These are phyloP conservation scores for Ustilago curta DNA, from an alignment of 1,284 basidiomycete species.

Conservation along the genomic window DNA sequence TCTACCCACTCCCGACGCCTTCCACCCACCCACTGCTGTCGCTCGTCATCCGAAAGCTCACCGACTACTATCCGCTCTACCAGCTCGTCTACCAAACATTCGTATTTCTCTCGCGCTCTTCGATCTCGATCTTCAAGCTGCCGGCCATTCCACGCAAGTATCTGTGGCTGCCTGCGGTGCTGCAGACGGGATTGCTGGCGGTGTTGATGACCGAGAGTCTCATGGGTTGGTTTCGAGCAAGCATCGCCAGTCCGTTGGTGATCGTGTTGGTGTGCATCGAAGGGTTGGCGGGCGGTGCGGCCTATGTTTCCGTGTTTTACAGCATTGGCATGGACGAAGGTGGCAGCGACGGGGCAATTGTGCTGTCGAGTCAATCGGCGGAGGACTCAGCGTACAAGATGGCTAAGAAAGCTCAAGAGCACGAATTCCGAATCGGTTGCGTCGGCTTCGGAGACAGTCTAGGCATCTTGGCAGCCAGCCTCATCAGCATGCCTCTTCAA, in stretches of 20 bases:
- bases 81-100: slow-evolving; percentile 77
- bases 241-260: slow-evolving; percentile 62
- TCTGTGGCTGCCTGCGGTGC: slow-evolving; percentile 79
- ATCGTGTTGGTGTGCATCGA: slow-evolving; percentile 66
- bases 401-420: slow-evolving; percentile 56
- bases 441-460: slow-evolving; percentile 66
- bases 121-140: slow-evolving; percentile 82
- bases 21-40: slow-evolving; percentile 76
- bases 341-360: neutral
- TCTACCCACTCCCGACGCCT: slow-evolving; percentile 84
- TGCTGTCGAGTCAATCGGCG: neutral
- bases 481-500: slow-evolving; percentile 67
- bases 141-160: slow-evolving; percentile 81
- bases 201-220: slow-evolving; percentile 76
- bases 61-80: slow-evolving; percentile 90
- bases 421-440: slow-evolving; percentile 67
- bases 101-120: slow-evolving; percentile 94
- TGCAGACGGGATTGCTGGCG: slow-evolving; percentile 77
- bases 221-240: slow-evolving; percentile 61
- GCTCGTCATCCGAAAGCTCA: slow-evolving; percentile 82
- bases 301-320: slow-evolving; percentile 64
- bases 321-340: slow-evolving; percentile 54
- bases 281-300: slow-evolving; percentile 60
- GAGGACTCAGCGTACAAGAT: slow-evolving; percentile 3
- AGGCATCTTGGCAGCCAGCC: slow-evolving; percentile 61